Conservation (phyloP, 148 eudicot genomes). For the Vaccinium darrowii region DNA sequence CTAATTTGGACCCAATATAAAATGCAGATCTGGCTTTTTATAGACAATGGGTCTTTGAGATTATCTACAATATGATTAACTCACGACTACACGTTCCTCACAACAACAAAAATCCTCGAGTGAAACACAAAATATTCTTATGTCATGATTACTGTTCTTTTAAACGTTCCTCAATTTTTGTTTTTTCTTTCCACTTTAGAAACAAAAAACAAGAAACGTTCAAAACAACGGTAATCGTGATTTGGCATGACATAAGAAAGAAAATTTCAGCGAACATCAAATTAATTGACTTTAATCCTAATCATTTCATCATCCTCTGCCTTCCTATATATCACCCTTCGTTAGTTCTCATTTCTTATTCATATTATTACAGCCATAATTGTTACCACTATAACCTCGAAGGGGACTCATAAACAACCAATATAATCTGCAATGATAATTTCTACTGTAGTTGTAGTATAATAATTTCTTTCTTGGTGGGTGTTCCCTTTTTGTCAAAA, state of each 20-base stretch:
- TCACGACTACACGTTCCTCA: too few species aligned
- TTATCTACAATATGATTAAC: too few species aligned
- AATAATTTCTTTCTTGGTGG: background rate
- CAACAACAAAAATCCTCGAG: too few species aligned
- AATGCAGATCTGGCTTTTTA: background rate
- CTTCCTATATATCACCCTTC: too few species aligned
- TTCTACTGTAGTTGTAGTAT: background rate
- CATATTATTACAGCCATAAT: conserved; percentile 3
- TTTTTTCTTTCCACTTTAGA: too few species aligned
- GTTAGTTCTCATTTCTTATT: background rate
- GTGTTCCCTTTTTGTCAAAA: background rate
- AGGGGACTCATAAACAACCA: conserved; percentile 1
- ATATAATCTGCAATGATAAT: background rate
- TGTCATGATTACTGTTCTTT: too few species aligned
- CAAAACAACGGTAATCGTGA: background rate
- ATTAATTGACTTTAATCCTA: background rate
- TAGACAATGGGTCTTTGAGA: too few species aligned
- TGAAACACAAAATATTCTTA: too few species aligned
- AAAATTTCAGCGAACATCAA: background rate
- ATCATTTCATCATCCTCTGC: too few species aligned
- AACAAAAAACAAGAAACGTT: background rate
- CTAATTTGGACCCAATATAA: background rate
- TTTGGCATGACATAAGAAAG: background rate
- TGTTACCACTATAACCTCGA: background rate
- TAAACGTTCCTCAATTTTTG: background rate